These are phyloP conservation scores for Boechera retrofracta DNA, from an alignment of 345 rosid genomes.

Conservation along the genomic window DNA sequence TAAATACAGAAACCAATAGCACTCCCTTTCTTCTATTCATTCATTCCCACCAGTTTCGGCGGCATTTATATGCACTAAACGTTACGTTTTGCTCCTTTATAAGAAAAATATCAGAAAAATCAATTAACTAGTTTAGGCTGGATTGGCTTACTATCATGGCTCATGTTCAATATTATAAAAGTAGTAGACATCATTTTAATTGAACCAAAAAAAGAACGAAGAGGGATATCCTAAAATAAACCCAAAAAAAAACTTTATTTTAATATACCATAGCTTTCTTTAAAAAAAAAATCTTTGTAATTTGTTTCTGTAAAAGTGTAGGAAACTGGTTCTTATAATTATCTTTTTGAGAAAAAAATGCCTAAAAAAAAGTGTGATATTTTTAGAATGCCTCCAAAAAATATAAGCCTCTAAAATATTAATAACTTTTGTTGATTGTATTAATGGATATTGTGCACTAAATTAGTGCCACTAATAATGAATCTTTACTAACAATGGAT, in stretches of 20 bases:
- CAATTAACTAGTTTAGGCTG: background rate
- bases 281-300: too few relatives aligned
- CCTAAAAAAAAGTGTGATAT: background rate
- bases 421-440: background rate
- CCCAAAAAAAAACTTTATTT: too few relatives aligned
- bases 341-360: too few relatives aligned
- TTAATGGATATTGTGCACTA: background rate
- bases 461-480: background rate
- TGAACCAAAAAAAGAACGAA: too few relatives aligned
- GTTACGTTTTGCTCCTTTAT: background rate
- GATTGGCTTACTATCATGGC: too few relatives aligned
- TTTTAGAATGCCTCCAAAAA: background rate
- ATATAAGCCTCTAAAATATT: background rate
- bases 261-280: too few relatives aligned
- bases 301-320: background rate
- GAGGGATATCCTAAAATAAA: too few relatives aligned
- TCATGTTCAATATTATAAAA: too few relatives aligned
- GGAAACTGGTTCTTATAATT: background rate
- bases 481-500: background rate
- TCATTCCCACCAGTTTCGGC: slow-evolving; percentile 41
- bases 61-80: slow-evolving; percentile 33
- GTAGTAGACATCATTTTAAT: too few relatives aligned
- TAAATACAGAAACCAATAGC: too few relatives aligned
- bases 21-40: slow-evolving; percentile 20
- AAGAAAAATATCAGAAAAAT: background rate